Conservation (phyloP, 2,329 filamentous ascomycete species). For the Aspergillus thermomutatus region DNA sequence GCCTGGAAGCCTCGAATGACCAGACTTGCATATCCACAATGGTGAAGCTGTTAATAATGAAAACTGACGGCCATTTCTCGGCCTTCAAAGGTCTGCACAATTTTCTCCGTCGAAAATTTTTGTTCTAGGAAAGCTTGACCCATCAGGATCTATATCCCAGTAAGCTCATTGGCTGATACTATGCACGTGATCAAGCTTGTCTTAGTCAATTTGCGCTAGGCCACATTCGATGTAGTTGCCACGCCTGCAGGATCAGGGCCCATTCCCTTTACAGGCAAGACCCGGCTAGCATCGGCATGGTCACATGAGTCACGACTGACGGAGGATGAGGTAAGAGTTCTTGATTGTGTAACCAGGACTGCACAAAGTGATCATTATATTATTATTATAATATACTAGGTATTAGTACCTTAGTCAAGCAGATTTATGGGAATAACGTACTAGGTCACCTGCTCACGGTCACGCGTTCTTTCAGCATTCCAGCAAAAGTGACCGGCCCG, state of each 20-base stretch:
- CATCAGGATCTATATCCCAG: neutral
- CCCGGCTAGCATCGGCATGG: neutral
- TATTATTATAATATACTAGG: too few relatives aligned
- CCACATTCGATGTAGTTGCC: neutral
- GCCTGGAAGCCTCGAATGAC: neutral
- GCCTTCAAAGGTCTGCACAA: neutral
- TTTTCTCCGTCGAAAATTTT: neutral
- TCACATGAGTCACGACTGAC: too few relatives aligned
- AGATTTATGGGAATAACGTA: neutral
- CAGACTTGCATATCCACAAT: neutral
- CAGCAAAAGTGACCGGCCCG: constrained; percentile 10
- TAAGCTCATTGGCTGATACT: neutral
- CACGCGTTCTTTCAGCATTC: neutral
- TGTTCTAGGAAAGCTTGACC: neutral
- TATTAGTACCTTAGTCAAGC: neutral
- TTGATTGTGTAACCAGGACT: neutral
- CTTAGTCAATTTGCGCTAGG: neutral
- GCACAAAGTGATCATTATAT: neutral
- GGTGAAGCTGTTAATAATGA: too few relatives aligned
- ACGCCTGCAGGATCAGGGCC: too few relatives aligned
- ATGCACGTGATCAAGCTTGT: neutral
- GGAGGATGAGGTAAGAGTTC: neutral
- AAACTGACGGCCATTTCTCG: neutral
- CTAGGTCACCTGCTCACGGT: neutral
- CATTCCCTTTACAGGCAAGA: too few relatives aligned